Evolutionary conservation across 345 rosid species (phyloP).

Genomic region (Balakata baccata): DNA sequence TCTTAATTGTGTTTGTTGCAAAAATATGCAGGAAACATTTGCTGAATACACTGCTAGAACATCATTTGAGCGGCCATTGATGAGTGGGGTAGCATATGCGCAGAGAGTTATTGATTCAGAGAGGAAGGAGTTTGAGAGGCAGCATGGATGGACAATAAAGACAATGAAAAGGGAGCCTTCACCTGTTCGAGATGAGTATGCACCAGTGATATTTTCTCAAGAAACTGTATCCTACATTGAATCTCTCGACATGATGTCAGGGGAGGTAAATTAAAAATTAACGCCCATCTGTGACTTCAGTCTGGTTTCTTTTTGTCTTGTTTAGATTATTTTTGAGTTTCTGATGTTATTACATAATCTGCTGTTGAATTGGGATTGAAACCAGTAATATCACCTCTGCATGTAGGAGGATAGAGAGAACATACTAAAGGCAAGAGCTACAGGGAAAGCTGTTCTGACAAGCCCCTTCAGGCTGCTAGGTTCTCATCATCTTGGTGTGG

Average conservation of each 20-base stretch:
- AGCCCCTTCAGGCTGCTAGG: conserved; percentile 82
- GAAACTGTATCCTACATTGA: conserved; percentile 84
- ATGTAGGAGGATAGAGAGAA: conserved; percentile 90
- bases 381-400: conserved; percentile 5
- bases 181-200: conserved; percentile 87
- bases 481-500: conserved; percentile 97
- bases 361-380: conserved; percentile 12
- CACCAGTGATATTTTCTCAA: conserved; percentile 93
- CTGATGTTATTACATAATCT: background rate
- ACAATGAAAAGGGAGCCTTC: conserved; percentile 90
- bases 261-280: conserved; percentile 63
- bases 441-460: conserved; percentile 95
- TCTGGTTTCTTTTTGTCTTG: background rate
- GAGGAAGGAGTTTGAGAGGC: conserved; percentile 80
- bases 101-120: conserved; percentile 61
- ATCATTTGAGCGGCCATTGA: conserved; percentile 88
- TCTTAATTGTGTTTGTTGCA: conserved; percentile 3
- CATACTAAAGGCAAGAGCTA: conserved; percentile 78
- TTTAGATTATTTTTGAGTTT: background rate
- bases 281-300: conserved; percentile 3
- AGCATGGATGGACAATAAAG: conserved; percentile 81
- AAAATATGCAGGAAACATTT: conserved; percentile 72
- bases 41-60: conserved; percentile 97
- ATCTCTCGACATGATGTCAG: conserved; percentile 99
- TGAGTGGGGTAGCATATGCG: conserved; percentile 94